Evolutionary conservation across 2,329 filamentous ascomycete species (phyloP).

Genomic region (Cercospora brassicicola): DNA sequence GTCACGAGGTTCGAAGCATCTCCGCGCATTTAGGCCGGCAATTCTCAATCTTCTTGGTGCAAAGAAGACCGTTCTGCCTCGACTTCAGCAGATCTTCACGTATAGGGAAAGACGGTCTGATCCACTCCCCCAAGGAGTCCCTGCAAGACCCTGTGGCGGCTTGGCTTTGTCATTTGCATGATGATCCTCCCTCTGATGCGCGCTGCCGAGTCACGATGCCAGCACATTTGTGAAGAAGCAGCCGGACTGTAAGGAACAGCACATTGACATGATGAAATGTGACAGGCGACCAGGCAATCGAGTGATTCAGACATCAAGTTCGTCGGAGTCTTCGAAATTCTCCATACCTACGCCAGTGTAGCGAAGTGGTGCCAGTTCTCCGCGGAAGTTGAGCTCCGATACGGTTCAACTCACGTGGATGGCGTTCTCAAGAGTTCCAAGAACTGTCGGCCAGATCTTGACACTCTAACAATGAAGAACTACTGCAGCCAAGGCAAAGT

Average conservation of each 20-base stretch:
- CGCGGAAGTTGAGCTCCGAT: background rate
- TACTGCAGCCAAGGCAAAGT: background rate
- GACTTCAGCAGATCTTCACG: background rate
- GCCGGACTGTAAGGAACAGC: background rate
- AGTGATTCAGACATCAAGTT: background rate
- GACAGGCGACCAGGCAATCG: background rate
- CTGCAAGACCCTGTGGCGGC: background rate
- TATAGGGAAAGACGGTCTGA: background rate
- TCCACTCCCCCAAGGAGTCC: background rate
- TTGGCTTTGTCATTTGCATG: background rate
- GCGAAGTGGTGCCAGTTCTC: background rate
- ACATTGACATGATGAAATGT: background rate
- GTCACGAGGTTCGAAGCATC: background rate
- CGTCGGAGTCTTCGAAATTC: background rate
- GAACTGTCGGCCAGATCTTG: background rate
- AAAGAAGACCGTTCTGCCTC: background rate
- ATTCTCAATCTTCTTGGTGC: background rate
- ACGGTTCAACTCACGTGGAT: background rate
- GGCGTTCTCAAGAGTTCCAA: conserved; percentile 1
- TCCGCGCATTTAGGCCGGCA: background rate
- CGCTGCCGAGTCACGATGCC: background rate
- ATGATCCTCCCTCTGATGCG: background rate
- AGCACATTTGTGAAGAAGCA: background rate
- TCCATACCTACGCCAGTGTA: background rate
- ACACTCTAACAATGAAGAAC: background rate